Conservation (phyloP, 306 rosid species). For the Dryas alaskensis region DNA sequence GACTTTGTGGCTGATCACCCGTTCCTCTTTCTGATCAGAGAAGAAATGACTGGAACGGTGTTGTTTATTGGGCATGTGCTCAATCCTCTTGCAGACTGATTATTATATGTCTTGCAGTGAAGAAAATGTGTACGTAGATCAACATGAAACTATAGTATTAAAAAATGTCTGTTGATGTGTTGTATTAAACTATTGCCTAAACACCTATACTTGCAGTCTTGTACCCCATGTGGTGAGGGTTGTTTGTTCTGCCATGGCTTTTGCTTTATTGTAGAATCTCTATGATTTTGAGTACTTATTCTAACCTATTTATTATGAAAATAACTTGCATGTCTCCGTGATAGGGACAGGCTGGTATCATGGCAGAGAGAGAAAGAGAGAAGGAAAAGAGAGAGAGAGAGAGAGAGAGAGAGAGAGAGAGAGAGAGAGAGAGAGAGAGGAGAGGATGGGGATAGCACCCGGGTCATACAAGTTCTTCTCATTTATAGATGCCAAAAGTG, state of each 20-base stretch:
- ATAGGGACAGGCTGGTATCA: too few relatives aligned
- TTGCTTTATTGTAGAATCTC: not conserved
- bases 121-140: conserved; percentile 2
- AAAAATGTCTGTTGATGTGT: not conserved
- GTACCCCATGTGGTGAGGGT: conserved; percentile 3
- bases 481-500: too few relatives aligned
- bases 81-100: conserved; percentile 54
- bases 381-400: too few relatives aligned
- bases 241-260: not conserved
- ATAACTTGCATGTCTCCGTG: too few relatives aligned
- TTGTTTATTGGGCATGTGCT: conserved; percentile 73
- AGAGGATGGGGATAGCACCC: too few relatives aligned
- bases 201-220: not conserved
- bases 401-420: too few relatives aligned
- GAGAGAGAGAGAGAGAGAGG: too few relatives aligned
- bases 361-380: too few relatives aligned
- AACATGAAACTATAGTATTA: not conserved
- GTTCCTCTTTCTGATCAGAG: conserved; percentile 65
- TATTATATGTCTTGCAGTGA: not conserved
- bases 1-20: conserved; percentile 88
- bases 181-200: not conserved
- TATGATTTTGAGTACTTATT: not conserved
- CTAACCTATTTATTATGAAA: not conserved
- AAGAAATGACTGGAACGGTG: conserved; percentile 58
- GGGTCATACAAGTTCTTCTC: too few relatives aligned